Evolutionary conservation across 306 rosid species (phyloP).

Genomic region (Rubus idaeus): DNA sequence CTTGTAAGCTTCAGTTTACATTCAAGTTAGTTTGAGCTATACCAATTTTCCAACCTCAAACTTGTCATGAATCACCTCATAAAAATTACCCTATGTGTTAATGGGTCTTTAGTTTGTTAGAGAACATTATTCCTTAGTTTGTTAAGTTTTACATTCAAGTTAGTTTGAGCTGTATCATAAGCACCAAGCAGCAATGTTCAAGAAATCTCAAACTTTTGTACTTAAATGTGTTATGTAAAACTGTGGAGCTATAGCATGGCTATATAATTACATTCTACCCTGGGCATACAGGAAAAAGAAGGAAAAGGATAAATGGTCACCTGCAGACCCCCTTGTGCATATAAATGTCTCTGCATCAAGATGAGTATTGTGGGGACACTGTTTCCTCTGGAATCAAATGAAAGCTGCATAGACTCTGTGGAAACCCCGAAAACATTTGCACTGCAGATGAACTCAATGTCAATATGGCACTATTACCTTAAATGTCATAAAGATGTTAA

Average conservation of each 20-base stretch:
- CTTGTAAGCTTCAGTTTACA: conserved; percentile 26
- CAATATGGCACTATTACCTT: conserved; percentile 18
- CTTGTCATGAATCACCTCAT: background rate
- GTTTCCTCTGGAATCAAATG: conserved; percentile 96
- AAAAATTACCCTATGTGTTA: background rate
- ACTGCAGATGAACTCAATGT: conserved; percentile 49
- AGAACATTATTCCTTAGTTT: background rate
- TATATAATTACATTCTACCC: conserved; percentile 15
- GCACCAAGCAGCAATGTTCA: background rate
- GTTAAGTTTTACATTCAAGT: background rate
- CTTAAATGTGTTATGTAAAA: background rate
- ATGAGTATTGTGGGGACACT: conserved; percentile 90
- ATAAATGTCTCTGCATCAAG: conserved; percentile 84
- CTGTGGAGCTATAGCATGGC: conserved; percentile 5
- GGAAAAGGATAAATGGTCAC: conserved; percentile 38
- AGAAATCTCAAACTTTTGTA: background rate
- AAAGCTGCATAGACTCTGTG: conserved; percentile 98
- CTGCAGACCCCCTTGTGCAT: conserved; percentile 88
- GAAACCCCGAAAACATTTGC: conserved; percentile 96
- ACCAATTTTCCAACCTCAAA: background rate
- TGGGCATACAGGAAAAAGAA: conserved; percentile 10
- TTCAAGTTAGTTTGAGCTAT: conserved; percentile 17
- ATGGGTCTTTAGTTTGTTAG: background rate
- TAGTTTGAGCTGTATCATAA: background rate
- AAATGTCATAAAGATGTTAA: background rate